Evolutionary conservation across 2,329 filamentous ascomycete species (phyloP).

Genomic region (Curvularia sp.): DNA sequence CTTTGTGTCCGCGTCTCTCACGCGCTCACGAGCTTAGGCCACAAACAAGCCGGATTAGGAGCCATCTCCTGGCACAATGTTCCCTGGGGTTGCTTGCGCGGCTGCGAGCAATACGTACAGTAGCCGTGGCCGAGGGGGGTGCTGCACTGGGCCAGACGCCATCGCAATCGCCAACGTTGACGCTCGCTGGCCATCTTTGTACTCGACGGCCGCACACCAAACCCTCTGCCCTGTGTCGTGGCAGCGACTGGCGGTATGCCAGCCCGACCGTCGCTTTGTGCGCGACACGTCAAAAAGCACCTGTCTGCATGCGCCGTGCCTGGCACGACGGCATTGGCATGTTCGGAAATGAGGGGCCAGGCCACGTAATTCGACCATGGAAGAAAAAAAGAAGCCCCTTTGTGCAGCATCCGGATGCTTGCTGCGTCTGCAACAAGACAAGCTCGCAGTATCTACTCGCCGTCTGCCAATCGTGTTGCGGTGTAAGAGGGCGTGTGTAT

Average conservation of each 20-base stretch:
- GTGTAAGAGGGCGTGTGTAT: background rate
- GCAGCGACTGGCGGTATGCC: background rate
- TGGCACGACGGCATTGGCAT: slow-evolving; percentile 4
- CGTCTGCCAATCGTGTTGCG: background rate
- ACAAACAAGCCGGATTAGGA: slow-evolving; percentile 21
- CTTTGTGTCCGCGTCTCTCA: slow-evolving; percentile 27
- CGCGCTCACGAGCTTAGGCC: slow-evolving; percentile 25
- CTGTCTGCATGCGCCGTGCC: slow-evolving; percentile 1
- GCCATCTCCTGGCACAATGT: slow-evolving; percentile 24
- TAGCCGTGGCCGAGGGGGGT: background rate
- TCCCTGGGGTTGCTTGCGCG: slow-evolving; percentile 28
- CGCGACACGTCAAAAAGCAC: slow-evolving; percentile 11
- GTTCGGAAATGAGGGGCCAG: slow-evolving; percentile 19
- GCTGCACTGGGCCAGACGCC: no score
- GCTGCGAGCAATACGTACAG: no score
- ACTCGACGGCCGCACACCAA: background rate
- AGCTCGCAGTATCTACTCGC: background rate
- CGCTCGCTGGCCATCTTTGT: background rate
- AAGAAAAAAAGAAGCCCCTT: slow-evolving; percentile 1
- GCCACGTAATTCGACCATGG: slow-evolving; percentile 15
- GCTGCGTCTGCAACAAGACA: background rate
- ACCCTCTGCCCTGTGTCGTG: background rate
- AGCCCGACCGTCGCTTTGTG: background rate
- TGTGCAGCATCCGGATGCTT: background rate
- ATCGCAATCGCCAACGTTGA: no score